These are phyloP conservation scores for Syzygium aqueum DNA, from an alignment of 345 rosid genomes.

Conservation along the genomic window DNA sequence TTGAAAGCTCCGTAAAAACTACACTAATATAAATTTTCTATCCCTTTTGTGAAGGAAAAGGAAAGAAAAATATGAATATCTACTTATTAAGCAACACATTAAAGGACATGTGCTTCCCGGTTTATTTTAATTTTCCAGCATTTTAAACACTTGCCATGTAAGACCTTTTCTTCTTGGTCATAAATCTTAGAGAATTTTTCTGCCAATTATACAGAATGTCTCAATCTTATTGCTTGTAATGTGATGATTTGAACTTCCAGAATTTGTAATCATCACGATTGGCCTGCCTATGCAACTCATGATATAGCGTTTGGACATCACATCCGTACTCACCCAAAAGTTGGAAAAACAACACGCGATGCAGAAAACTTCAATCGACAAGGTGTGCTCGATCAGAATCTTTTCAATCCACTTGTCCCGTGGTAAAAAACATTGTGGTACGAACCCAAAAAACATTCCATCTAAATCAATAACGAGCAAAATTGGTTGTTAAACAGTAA, in stretches of 20 bases:
- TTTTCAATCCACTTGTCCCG: background rate
- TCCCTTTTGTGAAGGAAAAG: background rate
- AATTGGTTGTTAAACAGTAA: too few relatives aligned
- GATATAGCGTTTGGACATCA: background rate
- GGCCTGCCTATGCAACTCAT: background rate
- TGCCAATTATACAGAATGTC: background rate
- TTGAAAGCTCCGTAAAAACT: background rate
- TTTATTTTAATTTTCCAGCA: background rate
- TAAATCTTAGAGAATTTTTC: background rate
- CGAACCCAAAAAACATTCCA: background rate
- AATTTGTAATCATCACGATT: background rate
- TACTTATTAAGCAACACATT: background rate
- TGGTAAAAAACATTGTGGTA: background rate
- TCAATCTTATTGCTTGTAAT: background rate
- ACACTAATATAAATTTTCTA: background rate
- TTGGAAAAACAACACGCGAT: background rate
- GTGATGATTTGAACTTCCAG: background rate
- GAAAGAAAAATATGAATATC: background rate
- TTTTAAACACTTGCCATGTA: background rate
- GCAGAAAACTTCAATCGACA: background rate
- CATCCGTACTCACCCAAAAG: background rate
- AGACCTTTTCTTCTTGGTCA: background rate
- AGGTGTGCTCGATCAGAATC: background rate
- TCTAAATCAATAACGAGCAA: background rate
- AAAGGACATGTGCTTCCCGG: background rate